Evolutionary conservation across 2,329 filamentous ascomycete genomes (phyloP).

Genomic region (Cordyceps farinosa): DNA sequence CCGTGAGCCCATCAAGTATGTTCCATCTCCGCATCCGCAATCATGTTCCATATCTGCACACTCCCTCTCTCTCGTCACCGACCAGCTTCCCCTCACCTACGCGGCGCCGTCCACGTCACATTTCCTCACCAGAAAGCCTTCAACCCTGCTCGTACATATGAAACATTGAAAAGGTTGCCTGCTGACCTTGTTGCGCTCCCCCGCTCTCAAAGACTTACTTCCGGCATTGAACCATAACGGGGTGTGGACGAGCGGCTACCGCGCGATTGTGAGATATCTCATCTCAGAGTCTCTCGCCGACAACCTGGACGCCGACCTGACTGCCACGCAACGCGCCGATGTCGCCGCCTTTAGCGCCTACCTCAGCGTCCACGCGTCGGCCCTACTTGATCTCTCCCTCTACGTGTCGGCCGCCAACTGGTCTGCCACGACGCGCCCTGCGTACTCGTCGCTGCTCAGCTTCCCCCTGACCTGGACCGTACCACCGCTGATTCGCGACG

Average conservation of each 20-base stretch:
- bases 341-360: constrained; percentile 60
- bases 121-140: not conserved
- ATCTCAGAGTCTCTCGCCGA: constrained; percentile 32
- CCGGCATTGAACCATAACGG: constrained; percentile 51
- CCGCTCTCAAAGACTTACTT: constrained; percentile 43
- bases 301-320: constrained; percentile 40
- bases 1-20: constrained; percentile 67
- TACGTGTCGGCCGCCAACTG: constrained; percentile 92
- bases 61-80: not conserved
- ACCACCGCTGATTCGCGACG: constrained; percentile 67
- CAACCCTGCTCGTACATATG: constrained; percentile 16
- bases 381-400: constrained; percentile 79
- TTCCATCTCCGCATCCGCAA: constrained; percentile 21
- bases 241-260: constrained; percentile 58
- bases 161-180: constrained; percentile 10
- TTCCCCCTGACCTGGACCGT: constrained; percentile 89
- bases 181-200: constrained; percentile 23
- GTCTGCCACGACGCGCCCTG: constrained; percentile 68
- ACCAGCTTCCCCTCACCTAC: constrained; percentile 17
- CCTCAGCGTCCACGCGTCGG: constrained; percentile 68
- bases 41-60: not conserved
- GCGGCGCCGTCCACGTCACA: constrained; percentile 11
- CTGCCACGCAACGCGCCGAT: constrained; percentile 43
- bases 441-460: constrained; percentile 73
- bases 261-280: constrained; percentile 58